Base-by-base conservation (phyloP, 2,329 filamentous ascomycete genomes). In the Aspergillus pseudoglaucus region DNA sequence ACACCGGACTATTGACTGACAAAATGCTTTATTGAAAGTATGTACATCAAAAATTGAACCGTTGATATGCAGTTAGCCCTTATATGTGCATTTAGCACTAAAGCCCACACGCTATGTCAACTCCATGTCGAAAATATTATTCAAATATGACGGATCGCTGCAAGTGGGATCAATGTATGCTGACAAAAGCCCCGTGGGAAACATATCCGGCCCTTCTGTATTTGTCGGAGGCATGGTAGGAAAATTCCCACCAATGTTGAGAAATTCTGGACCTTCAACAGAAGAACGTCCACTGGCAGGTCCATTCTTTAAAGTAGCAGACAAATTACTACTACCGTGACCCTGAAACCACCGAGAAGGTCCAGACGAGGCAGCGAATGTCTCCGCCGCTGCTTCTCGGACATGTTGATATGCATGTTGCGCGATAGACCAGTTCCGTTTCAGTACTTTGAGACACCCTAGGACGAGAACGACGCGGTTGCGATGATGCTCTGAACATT, bases 401-500 rank as follows among this genome's bases (percentile, higher is more conserved):
- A 67, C 47, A 39, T 55, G 52, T 6, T 56, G 56, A 23, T 65
- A 63, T 1, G 64, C 57, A 17, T 54, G 47, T 27, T 61, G 55
- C 3, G 62, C 64, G 3, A 67, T 47, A 33, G 51, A 48, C 65
- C 65, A 67, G 6, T 55, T 67, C 6, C 56, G 52, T 15, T 57
- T 59, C 14, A 60, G 56, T 17, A 55, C 59, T 42, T 67, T 67
- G 20, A 68, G 47, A 39, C 63, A 66, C 1, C 65, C 65, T 6
- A 68, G 58, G 6, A 67, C 59, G 3, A 68, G 58, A 8, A 61
- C 61, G 3, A 68, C 62, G n/a, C 65, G 60, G 40, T 68, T 68
- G 22, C 59, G 63, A 42, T 68, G 65, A 27, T 68, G 65, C 23
- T 68, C 65, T n/a, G 63, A 63, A 40, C 65, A 68, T n/a, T 67